Evolutionary conservation across 805 yeast species (phyloP), one percentile per base, ranked within the genome.

Genomic region (Schwanniomyces vanrijiae): DNA sequence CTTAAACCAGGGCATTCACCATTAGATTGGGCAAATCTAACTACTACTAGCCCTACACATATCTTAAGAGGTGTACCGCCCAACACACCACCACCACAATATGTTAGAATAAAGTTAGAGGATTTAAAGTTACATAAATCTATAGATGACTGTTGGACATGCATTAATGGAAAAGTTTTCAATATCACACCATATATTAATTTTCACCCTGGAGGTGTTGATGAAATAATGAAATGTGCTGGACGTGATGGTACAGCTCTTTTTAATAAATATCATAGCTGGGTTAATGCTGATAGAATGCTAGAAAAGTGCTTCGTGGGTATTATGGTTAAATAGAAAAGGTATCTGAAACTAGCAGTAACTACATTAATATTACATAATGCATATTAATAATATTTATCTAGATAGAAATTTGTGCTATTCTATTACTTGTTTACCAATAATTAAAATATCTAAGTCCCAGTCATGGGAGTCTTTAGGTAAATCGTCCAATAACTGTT

Each of bases 191-290:
- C 86, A 10, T 92, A 94, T 64, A 60, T 94, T 29, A 72, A 80
- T 45, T 94, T 83, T 64, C 99, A 92, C 55, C 99, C 99, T 0
- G 99, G 99, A 29, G 99, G 99, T 1, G 82, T 75, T 3, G 82
- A 80, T 5, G 88, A 90, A 58, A 68, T 92, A 37, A 72, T 88
- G 81, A 78, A 81, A 43, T 81, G 86, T 57, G 94, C 95, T 1
- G 97, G 97, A 0, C 73, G 75, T 42, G 97, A 92, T 61, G 94
- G 92, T 1, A 89, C 96, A 3, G 54, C 67, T 2, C 59, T 88
- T 50, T 92, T 92, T 59, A 81, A 84, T 64, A 82, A 83, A 65
- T 87, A 85, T 51, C 84, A 80, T 52, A 62, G 68, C 40, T 73
- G 77, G 99, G 96, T 92, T 5, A 92, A 88, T 62, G 88, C 74